Conservation (phyloP, 202 grass and related monocot species). For the Elaeis oleifera region DNA sequence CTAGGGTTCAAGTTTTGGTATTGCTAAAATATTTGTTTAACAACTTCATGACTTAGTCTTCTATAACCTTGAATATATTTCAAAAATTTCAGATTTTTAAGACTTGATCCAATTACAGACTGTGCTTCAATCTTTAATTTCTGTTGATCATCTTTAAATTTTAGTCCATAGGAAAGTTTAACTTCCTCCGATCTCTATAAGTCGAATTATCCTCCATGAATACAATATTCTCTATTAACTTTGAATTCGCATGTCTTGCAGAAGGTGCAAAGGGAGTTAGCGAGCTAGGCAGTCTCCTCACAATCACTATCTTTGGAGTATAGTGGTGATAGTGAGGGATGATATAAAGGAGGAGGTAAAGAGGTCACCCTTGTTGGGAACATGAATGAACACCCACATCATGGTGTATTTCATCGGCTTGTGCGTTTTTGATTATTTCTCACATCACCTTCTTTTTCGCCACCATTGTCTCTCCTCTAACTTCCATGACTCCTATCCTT, state of each 20-base stretch:
- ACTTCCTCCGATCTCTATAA: too few relatives aligned
- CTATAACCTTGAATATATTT: too few relatives aligned
- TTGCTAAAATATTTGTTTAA: too few relatives aligned
- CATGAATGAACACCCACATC: constrained; percentile 95
- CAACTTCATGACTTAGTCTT: too few relatives aligned
- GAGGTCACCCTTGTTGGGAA: constrained; percentile 77
- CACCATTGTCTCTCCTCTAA: constrained; percentile 1
- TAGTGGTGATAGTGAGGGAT: constrained; percentile 24
- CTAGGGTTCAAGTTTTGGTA: too few relatives aligned
- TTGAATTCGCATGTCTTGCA: constrained; percentile 77
- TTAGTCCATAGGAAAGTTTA: too few relatives aligned
- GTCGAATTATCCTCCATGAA: too few relatives aligned
- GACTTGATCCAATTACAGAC: too few relatives aligned
- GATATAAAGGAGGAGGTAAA: constrained; percentile 74
- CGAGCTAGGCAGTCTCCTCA: constrained; percentile 40
- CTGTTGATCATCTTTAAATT: too few relatives aligned
- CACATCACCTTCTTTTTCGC: constrained; percentile 77
- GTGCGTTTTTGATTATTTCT: constrained; percentile 49
- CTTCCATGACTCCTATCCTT: too few relatives aligned
- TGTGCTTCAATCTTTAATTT: too few relatives aligned
- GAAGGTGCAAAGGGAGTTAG: constrained; percentile 65
- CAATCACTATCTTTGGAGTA: neutral
- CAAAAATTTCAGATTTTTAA: too few relatives aligned
- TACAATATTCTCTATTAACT: constrained; percentile 13
- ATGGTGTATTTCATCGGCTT: constrained; percentile 65